These are phyloP conservation scores for Trichoderma koningiopsis DNA, from an alignment of 2,329 filamentous ascomycete species.

Conservation along the genomic window DNA sequence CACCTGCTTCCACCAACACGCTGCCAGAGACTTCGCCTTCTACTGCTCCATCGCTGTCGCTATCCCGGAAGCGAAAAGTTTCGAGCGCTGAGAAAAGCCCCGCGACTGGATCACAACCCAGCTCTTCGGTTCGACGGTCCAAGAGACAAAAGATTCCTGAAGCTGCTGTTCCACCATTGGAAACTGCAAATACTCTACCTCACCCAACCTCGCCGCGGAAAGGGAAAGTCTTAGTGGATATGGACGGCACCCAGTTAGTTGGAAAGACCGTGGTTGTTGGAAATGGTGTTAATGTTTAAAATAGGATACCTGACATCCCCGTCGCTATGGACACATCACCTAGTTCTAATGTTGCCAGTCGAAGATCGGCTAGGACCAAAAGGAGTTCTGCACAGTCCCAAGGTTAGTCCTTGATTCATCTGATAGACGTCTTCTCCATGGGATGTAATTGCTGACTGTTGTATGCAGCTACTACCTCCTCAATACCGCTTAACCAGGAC, in stretches of 20 bases:
- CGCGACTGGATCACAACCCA: conserved; percentile 34
- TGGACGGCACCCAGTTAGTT: conserved; percentile 71
- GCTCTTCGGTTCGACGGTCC: conserved; percentile 58
- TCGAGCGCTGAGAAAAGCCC: conserved; percentile 55
- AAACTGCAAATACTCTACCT: conserved; percentile 36
- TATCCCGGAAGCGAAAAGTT: conserved; percentile 76
- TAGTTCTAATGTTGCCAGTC: conserved; percentile 55
- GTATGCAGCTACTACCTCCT: background rate
- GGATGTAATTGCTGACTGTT: background rate
- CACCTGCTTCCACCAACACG: conserved; percentile 41
- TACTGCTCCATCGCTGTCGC: conserved; percentile 44
- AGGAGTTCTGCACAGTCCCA: conserved; percentile 55
- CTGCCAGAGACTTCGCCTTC: conserved; percentile 45
- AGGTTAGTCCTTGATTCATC: conserved; percentile 36
- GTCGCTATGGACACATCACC: conserved; percentile 5
- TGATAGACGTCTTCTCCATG: background rate
- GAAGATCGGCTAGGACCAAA: conserved; percentile 73
- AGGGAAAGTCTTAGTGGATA: conserved; percentile 69
- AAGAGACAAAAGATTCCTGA: conserved; percentile 72
- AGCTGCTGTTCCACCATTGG: conserved; percentile 42
- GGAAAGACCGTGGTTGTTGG: background rate
- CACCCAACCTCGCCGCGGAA: conserved; percentile 56
- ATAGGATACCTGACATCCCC: conserved; percentile 15
- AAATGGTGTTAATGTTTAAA: background rate
- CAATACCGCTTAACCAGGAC: background rate